Base-by-base conservation (phyloP, 257 asterid species). In the Primulina tabacum region DNA sequence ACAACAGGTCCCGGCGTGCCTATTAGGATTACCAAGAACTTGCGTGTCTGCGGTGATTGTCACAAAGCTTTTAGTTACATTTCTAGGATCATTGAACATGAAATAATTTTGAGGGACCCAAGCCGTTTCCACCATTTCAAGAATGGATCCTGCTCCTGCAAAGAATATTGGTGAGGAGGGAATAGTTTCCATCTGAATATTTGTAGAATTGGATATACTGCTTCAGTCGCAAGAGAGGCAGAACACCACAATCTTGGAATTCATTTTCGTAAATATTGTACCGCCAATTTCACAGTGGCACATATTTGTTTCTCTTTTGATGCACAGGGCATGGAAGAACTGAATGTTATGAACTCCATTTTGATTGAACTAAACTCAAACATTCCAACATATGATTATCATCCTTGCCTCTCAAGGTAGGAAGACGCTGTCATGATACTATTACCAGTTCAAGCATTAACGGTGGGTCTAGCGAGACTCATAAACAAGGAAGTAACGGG, bases 61-160 rank as follows among this genome's bases (percentile, higher is more conserved):
- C 98, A 89, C 73, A 67, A 78, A 8, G 93, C 93, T 30, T 80
- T 92, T 52, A 77, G 81, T 16, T 92, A 80, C 67, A 87, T 92
- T 43, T 90, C 97, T 67, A 82, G 82, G 82, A 79, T 92, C 63
- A 72, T 90, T 70, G 89, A 83, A 1, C 91, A 87, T 78, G 96
- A 92, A 74, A 84, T 90, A 38, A 83, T 90, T 73, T 67, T 92
- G 70, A 87, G 98, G 80, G 98, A 92, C 72, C 57, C 98, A 0
- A 90, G 97, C 75, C 96, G 97, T 20, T 92, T 92, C 67, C 97
- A 92, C 76, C 98, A 90, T 84, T 90, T 92, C 82, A 88, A 87
- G 82, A 67, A 81, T 61, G 98, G 97, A 24, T 82, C 86, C 57
- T 92, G 98, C 87, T 90, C 98, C 8, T 92, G 97, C 79, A 79